A percentile compares a stretch with the other conserved stretches of the same genome.
These are phyloP conservation scores for Oryza meridionalis DNA, from an alignment of 176 grass and related monocot species.

Conservation along the genomic window DNA sequence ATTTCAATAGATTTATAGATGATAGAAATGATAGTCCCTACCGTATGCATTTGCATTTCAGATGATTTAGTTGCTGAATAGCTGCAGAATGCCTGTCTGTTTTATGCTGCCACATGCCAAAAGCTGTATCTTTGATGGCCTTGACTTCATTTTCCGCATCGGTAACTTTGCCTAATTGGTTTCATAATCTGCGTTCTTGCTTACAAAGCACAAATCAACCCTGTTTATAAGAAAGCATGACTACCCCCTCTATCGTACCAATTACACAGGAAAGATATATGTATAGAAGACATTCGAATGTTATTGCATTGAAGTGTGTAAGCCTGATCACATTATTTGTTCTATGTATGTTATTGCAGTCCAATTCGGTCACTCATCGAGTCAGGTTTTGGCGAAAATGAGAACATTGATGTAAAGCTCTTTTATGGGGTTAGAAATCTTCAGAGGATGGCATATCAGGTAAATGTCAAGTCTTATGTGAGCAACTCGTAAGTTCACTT, in stretches of 20 bases:
- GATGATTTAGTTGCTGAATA: neutral
- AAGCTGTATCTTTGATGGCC: neutral
- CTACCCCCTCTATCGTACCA: neutral
- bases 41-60: neutral
- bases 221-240: neutral
- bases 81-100: neutral
- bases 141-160: neutral
- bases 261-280: neutral
- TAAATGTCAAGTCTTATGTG: slow-evolving; percentile 29
- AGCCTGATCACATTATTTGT: slow-evolving; percentile 21
- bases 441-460: slow-evolving; percentile 90
- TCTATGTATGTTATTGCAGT: slow-evolving; percentile 35
- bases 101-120: neutral
- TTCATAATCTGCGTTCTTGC: slow-evolving; percentile 7
- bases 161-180: neutral
- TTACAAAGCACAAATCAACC: neutral
- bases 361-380: slow-evolving; percentile 82
- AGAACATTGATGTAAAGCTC: slow-evolving; percentile 58
- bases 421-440: slow-evolving; percentile 92
- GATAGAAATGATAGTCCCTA: neutral
- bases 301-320: neutral
- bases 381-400: slow-evolving; percentile 59
- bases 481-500: neutral
- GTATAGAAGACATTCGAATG: neutral
- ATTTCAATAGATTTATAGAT: neutral